Base-by-base conservation (phyloP, 768 basidiomycete genomes). In the Roridomyces roridus region DNA sequence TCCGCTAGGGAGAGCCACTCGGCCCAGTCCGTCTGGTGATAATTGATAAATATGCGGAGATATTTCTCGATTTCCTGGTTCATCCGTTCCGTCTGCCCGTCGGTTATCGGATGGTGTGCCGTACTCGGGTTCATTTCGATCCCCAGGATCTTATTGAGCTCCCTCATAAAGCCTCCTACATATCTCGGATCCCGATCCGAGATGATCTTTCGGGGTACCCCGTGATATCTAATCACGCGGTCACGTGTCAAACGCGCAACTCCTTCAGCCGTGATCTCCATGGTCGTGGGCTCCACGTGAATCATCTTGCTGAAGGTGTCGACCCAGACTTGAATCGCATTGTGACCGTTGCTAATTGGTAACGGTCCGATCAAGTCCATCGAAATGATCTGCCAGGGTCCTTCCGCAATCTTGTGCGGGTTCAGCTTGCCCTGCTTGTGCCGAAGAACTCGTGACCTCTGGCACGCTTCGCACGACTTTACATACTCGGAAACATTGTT, bases 11-110 rank as follows among this genome's bases (percentile, higher is more conserved):
- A 56, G 2, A 72, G 55, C 8, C 62, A 58, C 6, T 57, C 36
- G 1, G 63, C 50, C 72, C 73, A 74, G 41, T 72, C 55, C 42
- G 65, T 50, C 29, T 69, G 67, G 23, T 61, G 49, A 41, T 66
- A 65, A 46, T 63, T 50, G 34, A 60, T 55, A 37, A 59, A 71
- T 8, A 66, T 51, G 14, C 57, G 63, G 0, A 81, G 71, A 55
- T 75, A 77, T 12, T 70, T 68, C 52, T 81, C 76, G 0, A 80
- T 24, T 5, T 71, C 64, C 51, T 78, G 76, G 43, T 81, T 78
- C 8, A 74, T 60, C 0, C 68, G 52, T 50, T 82, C 77, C 0
- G 76, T 77, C 39, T 78, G 74, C 0, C 80, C 75, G 50, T 79
- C 72, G 2, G 72, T 73, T 46, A 78, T 71, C 0, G 77, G 79